These are phyloP conservation scores for Penicillium argentinense DNA, from an alignment of 495 filamentous ascomycete genomes.

Conservation along the genomic window DNA sequence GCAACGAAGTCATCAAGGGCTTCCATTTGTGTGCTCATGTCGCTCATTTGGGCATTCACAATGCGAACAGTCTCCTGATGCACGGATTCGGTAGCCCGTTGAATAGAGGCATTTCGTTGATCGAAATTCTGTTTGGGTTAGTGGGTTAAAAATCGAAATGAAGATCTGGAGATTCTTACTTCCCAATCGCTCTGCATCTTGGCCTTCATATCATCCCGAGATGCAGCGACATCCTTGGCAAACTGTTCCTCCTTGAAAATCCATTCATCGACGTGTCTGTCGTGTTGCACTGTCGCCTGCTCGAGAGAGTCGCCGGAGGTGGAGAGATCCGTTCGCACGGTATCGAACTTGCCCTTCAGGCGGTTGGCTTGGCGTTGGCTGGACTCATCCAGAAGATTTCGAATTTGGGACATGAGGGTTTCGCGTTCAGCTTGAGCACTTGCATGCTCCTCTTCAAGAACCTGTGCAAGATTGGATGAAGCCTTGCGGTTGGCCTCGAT, in stretches of 20 bases:
- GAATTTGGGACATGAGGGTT: conserved; percentile 72
- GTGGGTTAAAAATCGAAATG: conserved; percentile 14
- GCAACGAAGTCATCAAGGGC: conserved; percentile 88
- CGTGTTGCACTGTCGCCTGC: conserved; percentile 61
- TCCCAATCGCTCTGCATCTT: conserved; percentile 88
- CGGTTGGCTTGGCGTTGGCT: conserved; percentile 71
- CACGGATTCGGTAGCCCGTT: conserved; percentile 77
- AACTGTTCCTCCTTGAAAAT: conserved; percentile 64
- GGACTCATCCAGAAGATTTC: conserved; percentile 68
- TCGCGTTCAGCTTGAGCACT: conserved; percentile 74
- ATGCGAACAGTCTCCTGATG: conserved; percentile 90
- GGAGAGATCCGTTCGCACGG: conserved; percentile 61
- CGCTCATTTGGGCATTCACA: conserved; percentile 82
- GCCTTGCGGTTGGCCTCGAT: conserved; percentile 65
- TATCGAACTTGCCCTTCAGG: conserved; percentile 59
- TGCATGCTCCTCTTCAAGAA: conserved; percentile 71
- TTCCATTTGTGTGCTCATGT: conserved; percentile 83
- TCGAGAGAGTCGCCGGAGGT: conserved; percentile 62
- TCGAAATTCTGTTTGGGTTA: conserved; percentile 62
- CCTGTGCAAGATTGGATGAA: conserved; percentile 65
- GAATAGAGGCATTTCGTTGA: conserved; percentile 75
- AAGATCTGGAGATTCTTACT: conserved; percentile 45
- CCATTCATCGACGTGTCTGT: conserved; percentile 75
- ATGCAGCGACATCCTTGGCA: conserved; percentile 66
- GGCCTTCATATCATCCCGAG: conserved; percentile 71